These are phyloP conservation scores for Trichocladium antarcticum DNA, from an alignment of 495 filamentous ascomycete species.

Conservation along the genomic window DNA sequence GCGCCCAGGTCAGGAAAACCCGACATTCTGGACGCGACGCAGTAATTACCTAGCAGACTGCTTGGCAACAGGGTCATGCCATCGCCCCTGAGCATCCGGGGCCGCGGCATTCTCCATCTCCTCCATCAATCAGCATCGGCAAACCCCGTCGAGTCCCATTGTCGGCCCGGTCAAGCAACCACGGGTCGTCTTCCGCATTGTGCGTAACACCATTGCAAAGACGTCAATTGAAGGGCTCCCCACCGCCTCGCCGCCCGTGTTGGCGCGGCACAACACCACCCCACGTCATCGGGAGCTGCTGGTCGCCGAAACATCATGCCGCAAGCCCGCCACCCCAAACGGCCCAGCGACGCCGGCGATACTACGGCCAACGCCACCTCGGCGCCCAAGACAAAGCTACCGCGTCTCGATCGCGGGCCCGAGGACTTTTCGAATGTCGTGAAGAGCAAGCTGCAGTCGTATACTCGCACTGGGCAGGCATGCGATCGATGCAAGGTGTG, in stretches of 20 bases:
- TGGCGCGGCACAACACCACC: slow-evolving; percentile 14
- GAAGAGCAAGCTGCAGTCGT: slow-evolving; percentile 50
- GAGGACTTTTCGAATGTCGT: slow-evolving; percentile 59
- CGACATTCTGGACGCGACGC: slow-evolving; percentile 11
- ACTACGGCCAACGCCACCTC: slow-evolving; percentile 15
- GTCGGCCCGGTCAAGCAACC: background rate
- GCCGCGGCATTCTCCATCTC: slow-evolving; percentile 22
- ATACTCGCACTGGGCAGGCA: slow-evolving; percentile 68
- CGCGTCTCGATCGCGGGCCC: slow-evolving; percentile 37
- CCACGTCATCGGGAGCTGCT: slow-evolving; percentile 2
- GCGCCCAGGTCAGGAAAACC: background rate
- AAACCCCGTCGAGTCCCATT: slow-evolving; percentile 14
- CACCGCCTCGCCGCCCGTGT: slow-evolving; percentile 13
- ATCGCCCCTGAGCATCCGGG: slow-evolving; percentile 7
- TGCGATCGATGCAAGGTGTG: slow-evolving; percentile 78
- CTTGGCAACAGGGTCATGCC: slow-evolving; percentile 8
- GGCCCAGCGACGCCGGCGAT: slow-evolving; percentile 31
- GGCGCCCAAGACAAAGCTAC: slow-evolving; percentile 35
- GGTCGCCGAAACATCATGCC: slow-evolving; percentile 17
- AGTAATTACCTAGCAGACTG: background rate
- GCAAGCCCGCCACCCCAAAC: slow-evolving; percentile 29
- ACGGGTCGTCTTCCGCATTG: background rate
- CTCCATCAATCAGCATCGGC: slow-evolving; percentile 12
- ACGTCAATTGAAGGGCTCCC: slow-evolving; percentile 6
- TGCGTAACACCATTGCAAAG: background rate